These are phyloP conservation scores for Candida tetrigidarum DNA, from an alignment of 1,139 yeast species.

Conservation along the genomic window DNA sequence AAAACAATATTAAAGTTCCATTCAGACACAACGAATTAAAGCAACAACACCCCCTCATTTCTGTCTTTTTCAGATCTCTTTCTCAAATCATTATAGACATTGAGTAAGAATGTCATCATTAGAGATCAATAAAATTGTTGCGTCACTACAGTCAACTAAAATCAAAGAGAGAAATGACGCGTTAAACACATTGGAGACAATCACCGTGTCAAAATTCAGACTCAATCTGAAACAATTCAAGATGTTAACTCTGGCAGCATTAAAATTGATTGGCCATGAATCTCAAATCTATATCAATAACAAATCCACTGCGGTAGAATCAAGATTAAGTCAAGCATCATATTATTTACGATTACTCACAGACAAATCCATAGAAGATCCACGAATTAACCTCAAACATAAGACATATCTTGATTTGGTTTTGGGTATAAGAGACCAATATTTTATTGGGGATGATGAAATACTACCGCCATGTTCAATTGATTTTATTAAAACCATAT, in stretches of 20 bases:
- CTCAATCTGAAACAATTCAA: conserved; percentile 28
- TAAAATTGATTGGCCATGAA: conserved; percentile 48
- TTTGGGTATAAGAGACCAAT: conserved; percentile 24
- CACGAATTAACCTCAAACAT: conserved; percentile 28
- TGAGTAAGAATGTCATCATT: conserved; percentile 18
- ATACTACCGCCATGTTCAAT: conserved; percentile 38
- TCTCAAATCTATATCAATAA: conserved; percentile 34
- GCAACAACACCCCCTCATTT: no score
- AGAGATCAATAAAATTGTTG: conserved; percentile 16
- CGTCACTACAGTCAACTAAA: conserved; percentile 43
- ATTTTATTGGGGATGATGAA: conserved; percentile 17
- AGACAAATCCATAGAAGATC: conserved; percentile 24
- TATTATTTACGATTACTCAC: conserved; percentile 38
- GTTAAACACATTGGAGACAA: conserved; percentile 40
- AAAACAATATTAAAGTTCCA: neutral
- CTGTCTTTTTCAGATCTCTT: no score
- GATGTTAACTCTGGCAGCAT: conserved; percentile 37
- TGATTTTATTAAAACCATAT: conserved; percentile 36
- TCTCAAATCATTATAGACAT: no score
- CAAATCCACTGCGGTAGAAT: conserved; percentile 30
- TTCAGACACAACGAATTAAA: neutral
- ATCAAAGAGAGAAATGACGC: conserved; percentile 59
- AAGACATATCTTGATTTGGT: conserved; percentile 35
- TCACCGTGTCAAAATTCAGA: conserved; percentile 25
- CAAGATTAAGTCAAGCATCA: conserved; percentile 47